phyloP scores from a whole-genome alignment of 2,329 filamentous ascomycete genomes.

The Aspergillus bombycis region DNA sequence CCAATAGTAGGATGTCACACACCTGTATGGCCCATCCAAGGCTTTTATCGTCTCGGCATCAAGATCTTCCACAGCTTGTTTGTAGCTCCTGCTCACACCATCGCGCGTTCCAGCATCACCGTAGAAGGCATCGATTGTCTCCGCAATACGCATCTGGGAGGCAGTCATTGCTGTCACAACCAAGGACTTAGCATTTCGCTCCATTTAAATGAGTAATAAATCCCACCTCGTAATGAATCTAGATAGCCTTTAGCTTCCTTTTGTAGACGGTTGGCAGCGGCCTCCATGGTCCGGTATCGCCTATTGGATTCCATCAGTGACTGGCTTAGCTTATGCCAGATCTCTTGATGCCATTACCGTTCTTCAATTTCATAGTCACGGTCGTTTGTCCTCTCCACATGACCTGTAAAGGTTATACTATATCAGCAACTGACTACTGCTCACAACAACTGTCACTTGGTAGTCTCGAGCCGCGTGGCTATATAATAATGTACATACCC shows the following conservation, averaged over 20 bases:
- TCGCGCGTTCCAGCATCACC: conserved; percentile 93
- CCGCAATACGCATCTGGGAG: conserved; percentile 70
- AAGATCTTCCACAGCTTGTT: conserved; percentile 95
- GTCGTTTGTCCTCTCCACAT: conserved; percentile 98
- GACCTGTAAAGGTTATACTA: conserved; percentile 58
- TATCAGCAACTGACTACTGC: conserved; percentile 6
- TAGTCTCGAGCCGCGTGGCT: conserved; percentile 14
- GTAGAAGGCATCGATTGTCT: conserved; percentile 99
- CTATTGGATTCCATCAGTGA: conserved; percentile 50
- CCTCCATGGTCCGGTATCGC: conserved; percentile 96
- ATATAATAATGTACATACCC: conserved; percentile 56
- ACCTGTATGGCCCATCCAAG: conserved; percentile 91
- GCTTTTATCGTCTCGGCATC: conserved; percentile 99
- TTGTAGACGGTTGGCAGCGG: conserved; percentile 86
- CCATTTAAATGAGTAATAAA: not conserved
- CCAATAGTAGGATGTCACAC: conserved; percentile 25
- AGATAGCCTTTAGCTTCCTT: conserved; percentile 98
- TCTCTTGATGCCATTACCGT: conserved; percentile 55
- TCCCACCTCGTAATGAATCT: conserved; percentile 83
- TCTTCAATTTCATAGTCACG: conserved; percentile 98
- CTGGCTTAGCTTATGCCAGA: not conserved
- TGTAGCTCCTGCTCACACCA: conserved; percentile 94
- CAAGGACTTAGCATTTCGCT: conserved; percentile 12
- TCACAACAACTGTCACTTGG: not conserved
- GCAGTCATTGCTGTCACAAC: conserved; percentile 84